A percentile compares a stretch with the other conserved stretches of the same genome.
phyloP scores from a whole-genome alignment of 2,329 filamentous ascomycete species.

The Diatrype stigma region DNA sequence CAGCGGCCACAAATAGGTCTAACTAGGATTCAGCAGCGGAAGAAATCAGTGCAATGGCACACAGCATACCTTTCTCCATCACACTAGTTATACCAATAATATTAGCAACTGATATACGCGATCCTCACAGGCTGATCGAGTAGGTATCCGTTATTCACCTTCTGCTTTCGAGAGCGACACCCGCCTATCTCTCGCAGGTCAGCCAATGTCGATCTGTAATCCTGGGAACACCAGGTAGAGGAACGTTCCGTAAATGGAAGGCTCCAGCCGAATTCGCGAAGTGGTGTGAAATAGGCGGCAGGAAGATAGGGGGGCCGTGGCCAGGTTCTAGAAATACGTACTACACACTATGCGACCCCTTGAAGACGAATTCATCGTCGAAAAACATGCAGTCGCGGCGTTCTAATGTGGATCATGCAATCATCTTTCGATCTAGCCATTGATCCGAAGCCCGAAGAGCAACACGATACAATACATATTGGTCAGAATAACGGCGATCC shows the following conservation, averaged over 20 bases:
- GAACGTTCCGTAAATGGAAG: too few relatives aligned
- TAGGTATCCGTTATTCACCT: conserved; percentile 21
- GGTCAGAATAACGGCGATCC: background rate
- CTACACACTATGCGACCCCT: background rate
- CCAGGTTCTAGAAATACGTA: background rate
- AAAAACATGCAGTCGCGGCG: background rate
- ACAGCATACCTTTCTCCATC: conserved; percentile 33
- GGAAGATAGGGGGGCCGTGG: too few relatives aligned
- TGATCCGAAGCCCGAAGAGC: background rate
- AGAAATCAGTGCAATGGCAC: too few relatives aligned
- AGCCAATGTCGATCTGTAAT: background rate
- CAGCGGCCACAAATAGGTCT: conserved; percentile 34
- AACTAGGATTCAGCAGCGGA: conserved; percentile 14
- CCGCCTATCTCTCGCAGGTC: conserved; percentile 2
- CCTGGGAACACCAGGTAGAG: too few relatives aligned
- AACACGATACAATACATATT: background rate
- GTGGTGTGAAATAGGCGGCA: too few relatives aligned
- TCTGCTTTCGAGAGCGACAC: conserved; percentile 37
- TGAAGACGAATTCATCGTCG: background rate
- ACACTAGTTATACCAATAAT: conserved; percentile 22
- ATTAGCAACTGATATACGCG: background rate
- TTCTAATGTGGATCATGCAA: background rate
- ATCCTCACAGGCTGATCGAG: background rate
- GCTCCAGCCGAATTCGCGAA: too few relatives aligned
- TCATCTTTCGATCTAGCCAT: too few relatives aligned